These are phyloP conservation scores for Aureobasidium sp. DNA, from an alignment of 2,329 filamentous ascomycete genomes.

Conservation along the genomic window DNA sequence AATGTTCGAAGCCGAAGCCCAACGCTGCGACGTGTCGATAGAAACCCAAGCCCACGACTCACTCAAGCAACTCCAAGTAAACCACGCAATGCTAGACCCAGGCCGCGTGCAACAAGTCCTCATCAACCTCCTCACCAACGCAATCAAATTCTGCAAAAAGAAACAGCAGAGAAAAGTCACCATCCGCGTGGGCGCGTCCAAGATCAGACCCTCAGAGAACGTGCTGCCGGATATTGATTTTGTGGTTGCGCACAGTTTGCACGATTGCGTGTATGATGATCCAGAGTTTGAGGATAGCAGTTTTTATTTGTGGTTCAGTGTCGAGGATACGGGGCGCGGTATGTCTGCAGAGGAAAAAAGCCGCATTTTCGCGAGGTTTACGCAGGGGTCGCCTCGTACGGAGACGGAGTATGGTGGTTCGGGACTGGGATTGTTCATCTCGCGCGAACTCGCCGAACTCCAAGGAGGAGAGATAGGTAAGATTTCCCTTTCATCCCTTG, in stretches of 20 bases:
- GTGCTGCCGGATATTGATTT: constrained; percentile 28
- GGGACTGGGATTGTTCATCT: constrained; percentile 62
- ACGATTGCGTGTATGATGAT: constrained; percentile 7
- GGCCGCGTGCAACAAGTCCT: constrained; percentile 20
- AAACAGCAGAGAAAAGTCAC: constrained; percentile 15
- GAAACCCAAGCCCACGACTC: background rate
- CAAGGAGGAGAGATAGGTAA: constrained; percentile 57
- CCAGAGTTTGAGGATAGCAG: constrained; percentile 2
- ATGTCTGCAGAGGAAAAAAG: constrained; percentile 29
- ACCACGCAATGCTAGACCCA: constrained; percentile 21
- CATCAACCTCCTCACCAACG: constrained; percentile 22
- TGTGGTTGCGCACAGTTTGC: constrained; percentile 15
- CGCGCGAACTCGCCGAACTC: constrained; percentile 55
- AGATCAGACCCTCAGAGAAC: constrained; percentile 15
- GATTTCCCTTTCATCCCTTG: background rate
- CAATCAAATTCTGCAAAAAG: constrained; percentile 21
- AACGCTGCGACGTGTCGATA: constrained; percentile 21
- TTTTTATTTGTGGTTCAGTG: constrained; percentile 18
- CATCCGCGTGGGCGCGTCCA: constrained; percentile 16
- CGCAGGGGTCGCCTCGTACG: constrained; percentile 57
- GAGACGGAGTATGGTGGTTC: constrained; percentile 60
- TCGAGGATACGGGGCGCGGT: constrained; percentile 26
- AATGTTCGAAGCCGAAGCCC: constrained; percentile 27
- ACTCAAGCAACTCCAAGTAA: constrained; percentile 5
- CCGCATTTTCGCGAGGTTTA: constrained; percentile 58